These are phyloP conservation scores for Cucurbita maxima DNA, from an alignment of 306 rosid genomes.

Conservation along the genomic window DNA sequence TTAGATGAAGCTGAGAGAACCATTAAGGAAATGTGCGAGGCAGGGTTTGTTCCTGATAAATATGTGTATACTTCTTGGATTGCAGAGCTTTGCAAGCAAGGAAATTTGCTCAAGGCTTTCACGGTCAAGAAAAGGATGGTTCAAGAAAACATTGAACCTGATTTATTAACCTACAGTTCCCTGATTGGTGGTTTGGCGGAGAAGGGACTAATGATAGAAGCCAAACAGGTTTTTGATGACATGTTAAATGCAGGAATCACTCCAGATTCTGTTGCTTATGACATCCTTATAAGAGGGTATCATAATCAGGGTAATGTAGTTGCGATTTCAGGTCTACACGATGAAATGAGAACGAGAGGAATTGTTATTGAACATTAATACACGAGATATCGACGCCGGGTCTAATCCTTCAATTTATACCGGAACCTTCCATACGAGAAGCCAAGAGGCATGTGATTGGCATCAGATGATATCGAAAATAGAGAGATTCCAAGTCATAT, in stretches of 20 bases:
- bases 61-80: slow-evolving; percentile 26
- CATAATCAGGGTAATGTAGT: slow-evolving; percentile 12
- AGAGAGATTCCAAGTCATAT: not conserved
- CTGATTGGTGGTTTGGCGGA: slow-evolving; percentile 18
- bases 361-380: not conserved
- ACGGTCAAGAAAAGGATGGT: slow-evolving; percentile 22
- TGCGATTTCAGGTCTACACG: slow-evolving; percentile 14
- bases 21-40: slow-evolving; percentile 23
- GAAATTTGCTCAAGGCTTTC: slow-evolving; percentile 23
- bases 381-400: not conserved
- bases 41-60: slow-evolving; percentile 22
- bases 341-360: slow-evolving; percentile 22
- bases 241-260: slow-evolving; percentile 19
- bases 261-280: slow-evolving; percentile 17
- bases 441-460: not conserved
- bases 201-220: slow-evolving; percentile 28
- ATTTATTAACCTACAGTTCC: slow-evolving; percentile 24
- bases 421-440: not conserved
- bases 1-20: slow-evolving; percentile 17
- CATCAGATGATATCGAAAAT: not conserved
- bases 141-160: slow-evolving; percentile 19
- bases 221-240: slow-evolving; percentile 20
- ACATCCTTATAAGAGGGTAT: slow-evolving; percentile 24
- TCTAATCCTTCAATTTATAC: not conserved
- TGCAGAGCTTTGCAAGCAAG: slow-evolving; percentile 23